Base-by-base conservation (phyloP, 192 early-diverging fungal genomes). In the Rhizophagus clarus region DNA sequence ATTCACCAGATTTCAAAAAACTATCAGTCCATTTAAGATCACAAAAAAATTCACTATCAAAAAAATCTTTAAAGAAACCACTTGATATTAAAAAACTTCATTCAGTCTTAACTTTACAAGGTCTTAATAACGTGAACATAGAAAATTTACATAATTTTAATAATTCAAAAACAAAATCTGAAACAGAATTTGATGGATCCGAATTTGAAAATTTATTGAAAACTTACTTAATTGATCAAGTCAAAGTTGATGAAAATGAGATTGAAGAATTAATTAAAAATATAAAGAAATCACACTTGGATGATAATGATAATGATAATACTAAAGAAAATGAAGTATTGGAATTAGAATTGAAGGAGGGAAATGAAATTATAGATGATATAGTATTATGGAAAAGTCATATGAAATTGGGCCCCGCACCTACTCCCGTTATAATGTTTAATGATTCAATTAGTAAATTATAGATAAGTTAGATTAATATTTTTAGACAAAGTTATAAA, bases 11-110 rank as follows among this genome's bases (percentile, higher is more conserved):
- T 7, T 28, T 15, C 34, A 79, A 80, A 42, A 84, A 84, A 40
- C 28, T 88, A 7, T 85, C 85, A 0, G 79, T 87, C 9, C 88
- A 88, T 77, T 45, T 89, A 20, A 77, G 83, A 22, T 86, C 88
- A 20, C 83, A 88, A 67, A 85, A 75, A 40, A 24, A 71, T 17
- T 70, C 61, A 7, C 26, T 34, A 29, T 9, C 24, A 20, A 8
- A 32, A 17, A 69, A 74, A 17, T 22, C 17, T 4, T 9, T 24
- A 28, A 14, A 32, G 3, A 68, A 32, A n/a, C 32, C 31, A 37
- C n/a, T 62, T 4, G 74, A 76, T 45, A 12, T 61, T 22, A 75
- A 75, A 4, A 24, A 74, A 60, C 72, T 74, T 32, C 76, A 82
- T 72, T 49, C 60, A 6, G 77, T 76, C 56, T 63, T 82, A 70